These are phyloP conservation scores for Emericellopsis atlantica DNA, from an alignment of 2,329 filamentous ascomycete species.

Conservation along the genomic window DNA sequence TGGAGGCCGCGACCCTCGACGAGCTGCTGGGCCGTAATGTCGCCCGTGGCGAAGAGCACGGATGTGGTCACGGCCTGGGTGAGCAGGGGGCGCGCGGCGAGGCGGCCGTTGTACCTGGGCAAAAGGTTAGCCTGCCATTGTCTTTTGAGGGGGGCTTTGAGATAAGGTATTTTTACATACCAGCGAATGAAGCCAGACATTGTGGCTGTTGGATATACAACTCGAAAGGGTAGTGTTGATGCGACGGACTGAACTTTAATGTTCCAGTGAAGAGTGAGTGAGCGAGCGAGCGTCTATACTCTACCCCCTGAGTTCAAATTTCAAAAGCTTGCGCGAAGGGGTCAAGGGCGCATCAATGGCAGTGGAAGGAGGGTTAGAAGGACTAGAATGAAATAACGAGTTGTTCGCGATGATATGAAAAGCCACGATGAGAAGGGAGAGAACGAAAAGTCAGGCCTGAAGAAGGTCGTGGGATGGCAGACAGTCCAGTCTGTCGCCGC, in stretches of 20 bases:
- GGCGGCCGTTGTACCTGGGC: conserved; percentile 70
- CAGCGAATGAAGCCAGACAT: not conserved
- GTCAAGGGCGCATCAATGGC: too few relatives aligned
- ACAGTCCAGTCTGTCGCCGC: too few relatives aligned
- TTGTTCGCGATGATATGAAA: not conserved
- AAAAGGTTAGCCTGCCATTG: conserved; percentile 5
- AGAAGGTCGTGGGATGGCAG: not conserved
- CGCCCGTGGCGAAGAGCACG: conserved; percentile 84
- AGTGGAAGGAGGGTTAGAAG: too few relatives aligned
- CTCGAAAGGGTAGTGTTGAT: too few relatives aligned
- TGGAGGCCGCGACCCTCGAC: conserved; percentile 70
- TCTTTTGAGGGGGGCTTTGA: not conserved
- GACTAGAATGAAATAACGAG: too few relatives aligned
- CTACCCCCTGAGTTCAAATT: too few relatives aligned
- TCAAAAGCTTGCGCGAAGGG: too few relatives aligned
- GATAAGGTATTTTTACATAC: not conserved
- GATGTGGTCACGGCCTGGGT: conserved; percentile 87
- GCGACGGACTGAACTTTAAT: too few relatives aligned
- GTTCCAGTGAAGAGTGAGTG: too few relatives aligned
- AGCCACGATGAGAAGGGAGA: not conserved
- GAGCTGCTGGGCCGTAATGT: conserved; percentile 79
- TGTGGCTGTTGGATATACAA: too few relatives aligned
- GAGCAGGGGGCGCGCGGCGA: conserved; percentile 71
- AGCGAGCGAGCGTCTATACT: too few relatives aligned
- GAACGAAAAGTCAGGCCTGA: not conserved